These are phyloP conservation scores for Stromatinia cepivora DNA, from an alignment of 2,329 filamentous ascomycete genomes.

Conservation along the genomic window DNA sequence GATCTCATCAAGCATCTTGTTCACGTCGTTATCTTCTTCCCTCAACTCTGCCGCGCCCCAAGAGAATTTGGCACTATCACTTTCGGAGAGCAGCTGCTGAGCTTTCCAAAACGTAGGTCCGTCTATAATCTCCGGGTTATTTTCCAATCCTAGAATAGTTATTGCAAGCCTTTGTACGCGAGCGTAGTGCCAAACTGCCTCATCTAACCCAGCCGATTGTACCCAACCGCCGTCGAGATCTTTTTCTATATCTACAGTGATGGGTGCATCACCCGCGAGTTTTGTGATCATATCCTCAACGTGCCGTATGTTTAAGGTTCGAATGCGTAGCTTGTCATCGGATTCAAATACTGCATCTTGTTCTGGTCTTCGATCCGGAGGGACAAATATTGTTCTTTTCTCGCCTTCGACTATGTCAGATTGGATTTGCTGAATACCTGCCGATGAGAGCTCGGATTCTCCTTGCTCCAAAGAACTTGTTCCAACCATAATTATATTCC, in stretches of 20 bases:
- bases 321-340: constrained; percentile 50
- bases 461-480: constrained; percentile 62
- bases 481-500: constrained; percentile 76
- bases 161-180: constrained; percentile 61
- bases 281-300: constrained; percentile 59
- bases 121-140: constrained; percentile 37
- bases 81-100: constrained; percentile 46
- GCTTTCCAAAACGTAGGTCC: constrained; percentile 43
- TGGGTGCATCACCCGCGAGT: constrained; percentile 33
- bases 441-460: constrained; percentile 44
- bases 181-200: constrained; percentile 58
- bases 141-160: constrained; percentile 48
- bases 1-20: constrained; percentile 30
- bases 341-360: constrained; percentile 47
- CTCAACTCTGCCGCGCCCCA: constrained; percentile 47
- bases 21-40: constrained; percentile 42
- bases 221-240: constrained; percentile 32
- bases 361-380: constrained; percentile 46
- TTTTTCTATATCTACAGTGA: constrained; percentile 36
- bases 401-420: constrained; percentile 48
- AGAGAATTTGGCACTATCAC: constrained; percentile 49
- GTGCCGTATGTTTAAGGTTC: constrained; percentile 64
- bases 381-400: constrained; percentile 55
- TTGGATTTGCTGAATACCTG: constrained; percentile 47
- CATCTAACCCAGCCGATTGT: constrained; percentile 45